phyloP scores from a whole-genome alignment of 371 early-diverging fungal species.

The Spraguea lophii region DNA sequence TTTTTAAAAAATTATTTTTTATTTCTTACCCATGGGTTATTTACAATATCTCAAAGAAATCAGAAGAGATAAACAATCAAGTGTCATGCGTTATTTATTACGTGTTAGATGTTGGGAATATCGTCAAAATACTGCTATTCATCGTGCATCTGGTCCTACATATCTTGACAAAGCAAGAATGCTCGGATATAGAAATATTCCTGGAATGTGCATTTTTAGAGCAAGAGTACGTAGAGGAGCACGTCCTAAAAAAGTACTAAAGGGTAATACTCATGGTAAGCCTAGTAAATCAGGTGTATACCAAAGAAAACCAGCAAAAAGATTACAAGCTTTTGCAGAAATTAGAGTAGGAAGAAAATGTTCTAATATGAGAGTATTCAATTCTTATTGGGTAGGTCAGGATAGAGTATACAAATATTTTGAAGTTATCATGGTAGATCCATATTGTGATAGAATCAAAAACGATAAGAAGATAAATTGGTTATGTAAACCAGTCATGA shows the following conservation, averaged over 20 bases:
- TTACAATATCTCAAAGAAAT: slow-evolving; percentile 88
- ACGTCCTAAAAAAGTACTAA: slow-evolving; percentile 73
- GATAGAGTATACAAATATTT: slow-evolving; percentile 90
- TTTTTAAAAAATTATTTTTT: too few species aligned
- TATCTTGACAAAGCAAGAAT: slow-evolving; percentile 94
- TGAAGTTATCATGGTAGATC: slow-evolving; percentile 92
- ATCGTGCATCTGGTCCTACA: slow-evolving; percentile 83
- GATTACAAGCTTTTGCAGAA: slow-evolving; percentile 73
- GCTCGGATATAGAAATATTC: slow-evolving; percentile 93
- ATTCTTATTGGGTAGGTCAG: slow-evolving; percentile 93
- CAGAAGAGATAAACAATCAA: slow-evolving; percentile 89
- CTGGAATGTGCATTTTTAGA: slow-evolving; percentile 85
- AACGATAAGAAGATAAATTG: slow-evolving; percentile 91
- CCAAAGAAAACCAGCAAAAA: slow-evolving; percentile 80
- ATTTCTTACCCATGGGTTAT: too few species aligned
- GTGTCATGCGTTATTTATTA: slow-evolving; percentile 86
- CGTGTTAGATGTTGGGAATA: slow-evolving; percentile 93
- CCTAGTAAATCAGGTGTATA: slow-evolving; percentile 81
- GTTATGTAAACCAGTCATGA: slow-evolving; percentile 83
- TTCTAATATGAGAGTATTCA: slow-evolving; percentile 75
- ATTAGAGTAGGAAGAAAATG: slow-evolving; percentile 80
- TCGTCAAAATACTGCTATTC: slow-evolving; percentile 78
- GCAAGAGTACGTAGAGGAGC: slow-evolving; percentile 90
- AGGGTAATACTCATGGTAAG: slow-evolving; percentile 91
- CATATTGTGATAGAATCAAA: slow-evolving; percentile 77